phyloP scores from a whole-genome alignment of 805 yeast genomes.

The Tetrapisispora namnaoensis region DNA sequence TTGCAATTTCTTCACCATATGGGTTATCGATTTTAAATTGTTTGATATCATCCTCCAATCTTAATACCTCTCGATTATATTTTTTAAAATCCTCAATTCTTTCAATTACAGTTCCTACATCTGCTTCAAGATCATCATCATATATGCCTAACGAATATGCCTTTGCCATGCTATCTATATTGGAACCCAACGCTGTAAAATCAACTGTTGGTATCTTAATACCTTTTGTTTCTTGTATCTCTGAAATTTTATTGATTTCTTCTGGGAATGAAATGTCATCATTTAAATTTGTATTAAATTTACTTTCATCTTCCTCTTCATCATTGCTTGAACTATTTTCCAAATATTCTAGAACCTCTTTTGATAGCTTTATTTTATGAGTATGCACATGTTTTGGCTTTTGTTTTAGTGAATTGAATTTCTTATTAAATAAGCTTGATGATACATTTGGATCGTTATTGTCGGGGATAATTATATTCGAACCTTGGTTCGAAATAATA shows the following conservation, averaged over 20 bases:
- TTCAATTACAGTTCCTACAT: slow-evolving; percentile 46
- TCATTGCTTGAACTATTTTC: slow-evolving; percentile 2
- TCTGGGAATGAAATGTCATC: not conserved
- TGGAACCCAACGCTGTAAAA: slow-evolving; percentile 33
- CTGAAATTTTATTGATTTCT: slow-evolving; percentile 6
- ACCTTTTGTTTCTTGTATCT: slow-evolving; percentile 4
- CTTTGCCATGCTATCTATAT: slow-evolving; percentile 48
- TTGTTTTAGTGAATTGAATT: slow-evolving; percentile 5
- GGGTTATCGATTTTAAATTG: slow-evolving; percentile 18
- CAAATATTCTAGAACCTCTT: slow-evolving; percentile 6
- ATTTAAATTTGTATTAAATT: not conserved
- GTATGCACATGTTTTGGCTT: not conserved
- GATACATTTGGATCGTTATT: not conserved
- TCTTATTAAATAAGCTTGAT: slow-evolving; percentile 3
- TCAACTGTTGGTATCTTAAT: slow-evolving; percentile 29
- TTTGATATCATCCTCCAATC: slow-evolving; percentile 18
- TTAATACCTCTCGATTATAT: slow-evolving; percentile 40
- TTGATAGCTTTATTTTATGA: slow-evolving; percentile 3
- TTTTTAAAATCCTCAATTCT: slow-evolving; percentile 43
- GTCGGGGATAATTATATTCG: too few relatives aligned
- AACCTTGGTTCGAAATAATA: too few relatives aligned
- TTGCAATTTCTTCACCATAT: slow-evolving; percentile 1
- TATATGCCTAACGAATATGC: slow-evolving; percentile 52
- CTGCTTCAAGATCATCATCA: slow-evolving; percentile 48
- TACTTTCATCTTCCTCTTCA: not conserved